These are phyloP conservation scores for Phytophthora colocasiae DNA, from an alignment of 352 stramenopile genomes.

Conservation along the genomic window DNA sequence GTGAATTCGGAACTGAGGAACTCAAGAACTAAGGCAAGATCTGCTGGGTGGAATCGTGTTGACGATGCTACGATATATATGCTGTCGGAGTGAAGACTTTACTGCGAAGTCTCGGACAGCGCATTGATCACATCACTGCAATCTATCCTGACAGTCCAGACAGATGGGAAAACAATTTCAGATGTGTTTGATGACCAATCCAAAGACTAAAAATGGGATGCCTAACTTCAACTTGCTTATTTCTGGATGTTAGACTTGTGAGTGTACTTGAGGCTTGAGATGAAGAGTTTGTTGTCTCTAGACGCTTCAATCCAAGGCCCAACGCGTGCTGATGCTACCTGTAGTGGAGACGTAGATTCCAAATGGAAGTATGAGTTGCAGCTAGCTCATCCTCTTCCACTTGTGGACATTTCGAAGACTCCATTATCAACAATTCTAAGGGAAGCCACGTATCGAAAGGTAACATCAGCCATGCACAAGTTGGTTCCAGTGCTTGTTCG, in stretches of 20 bases:
- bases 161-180: too few relatives aligned
- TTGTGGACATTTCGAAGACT: conserved; percentile 19
- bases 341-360: background rate
- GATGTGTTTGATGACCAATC: too few relatives aligned
- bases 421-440: conserved; percentile 14
- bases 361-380: conserved; percentile 25
- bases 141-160: too few relatives aligned
- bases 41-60: too few relatives aligned
- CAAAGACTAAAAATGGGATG: background rate
- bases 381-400: conserved; percentile 6
- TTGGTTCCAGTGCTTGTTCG: conserved; percentile 15
- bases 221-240: background rate
- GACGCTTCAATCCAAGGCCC: conserved; percentile 10
- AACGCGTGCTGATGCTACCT: background rate
- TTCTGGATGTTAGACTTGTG: too few relatives aligned
- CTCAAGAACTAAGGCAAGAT: too few relatives aligned
- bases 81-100: too few relatives aligned
- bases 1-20: background rate
- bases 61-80: too few relatives aligned
- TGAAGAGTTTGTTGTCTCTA: too few relatives aligned
- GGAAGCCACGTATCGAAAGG: background rate
- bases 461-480: conserved; percentile 10
- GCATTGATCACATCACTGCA: too few relatives aligned
- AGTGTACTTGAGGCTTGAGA: too few relatives aligned
- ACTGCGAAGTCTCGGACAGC: too few relatives aligned